Conservation (phyloP, 306 rosid genomes). For the Prunus mume region DNA sequence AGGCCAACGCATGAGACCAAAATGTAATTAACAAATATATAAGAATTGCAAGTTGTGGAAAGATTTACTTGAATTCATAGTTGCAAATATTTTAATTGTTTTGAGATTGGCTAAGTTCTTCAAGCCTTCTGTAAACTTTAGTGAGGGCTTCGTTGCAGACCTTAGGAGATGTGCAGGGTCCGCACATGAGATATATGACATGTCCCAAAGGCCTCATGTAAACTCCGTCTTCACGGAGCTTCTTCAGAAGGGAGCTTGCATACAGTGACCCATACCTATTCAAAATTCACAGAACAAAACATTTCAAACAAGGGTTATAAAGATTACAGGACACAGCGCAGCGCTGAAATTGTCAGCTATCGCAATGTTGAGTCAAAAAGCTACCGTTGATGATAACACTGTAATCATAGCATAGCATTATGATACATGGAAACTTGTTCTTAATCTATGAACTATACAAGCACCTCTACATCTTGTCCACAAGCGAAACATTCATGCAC, state of each 20-base stretch:
- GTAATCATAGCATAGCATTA: neutral
- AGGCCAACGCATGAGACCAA: neutral
- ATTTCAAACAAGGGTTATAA: slow-evolving; percentile 4
- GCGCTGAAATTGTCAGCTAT: neutral
- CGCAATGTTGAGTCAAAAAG: neutral
- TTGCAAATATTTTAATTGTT: slow-evolving; percentile 6
- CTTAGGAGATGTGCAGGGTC: slow-evolving; percentile 82
- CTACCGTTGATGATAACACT: neutral
- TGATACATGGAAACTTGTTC: neutral
- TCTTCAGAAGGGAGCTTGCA: slow-evolving; percentile 70
- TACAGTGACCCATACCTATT: slow-evolving; percentile 73
- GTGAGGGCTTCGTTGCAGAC: slow-evolving; percentile 62
- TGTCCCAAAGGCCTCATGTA: slow-evolving; percentile 84
- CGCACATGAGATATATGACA: slow-evolving; percentile 83
- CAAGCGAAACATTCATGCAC: too few species aligned
- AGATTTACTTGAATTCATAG: neutral
- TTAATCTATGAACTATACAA: neutral
- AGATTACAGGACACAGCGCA: neutral
- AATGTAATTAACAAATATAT: neutral
- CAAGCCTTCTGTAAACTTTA: slow-evolving; percentile 63
- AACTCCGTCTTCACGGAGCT: slow-evolving; percentile 72
- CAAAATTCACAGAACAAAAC: slow-evolving; percentile 18
- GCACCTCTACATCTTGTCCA: neutral
- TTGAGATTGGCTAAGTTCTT: slow-evolving; percentile 45
- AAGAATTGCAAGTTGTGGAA: neutral